A percentile compares a stretch with the other conserved stretches of the same genome.
Evolutionary conservation across 2,329 filamentous ascomycete genomes (phyloP).

Genomic region (Arthrobotrys sinensis): DNA sequence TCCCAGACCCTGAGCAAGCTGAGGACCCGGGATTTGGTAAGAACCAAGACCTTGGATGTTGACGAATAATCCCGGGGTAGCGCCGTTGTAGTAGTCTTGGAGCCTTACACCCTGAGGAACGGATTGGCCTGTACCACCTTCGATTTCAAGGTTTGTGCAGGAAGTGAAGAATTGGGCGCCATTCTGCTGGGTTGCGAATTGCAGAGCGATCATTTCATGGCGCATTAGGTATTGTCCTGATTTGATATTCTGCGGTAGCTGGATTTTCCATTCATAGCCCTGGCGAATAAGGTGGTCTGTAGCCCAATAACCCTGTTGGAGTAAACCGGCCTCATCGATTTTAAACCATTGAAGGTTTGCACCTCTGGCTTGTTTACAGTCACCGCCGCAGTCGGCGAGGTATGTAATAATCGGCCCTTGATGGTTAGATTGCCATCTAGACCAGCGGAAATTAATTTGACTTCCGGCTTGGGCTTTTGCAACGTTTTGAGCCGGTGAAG

Average conservation of each 20-base stretch:
- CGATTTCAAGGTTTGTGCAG: conserved; percentile 71
- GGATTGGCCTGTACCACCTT: conserved; percentile 66
- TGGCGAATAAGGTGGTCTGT: conserved; percentile 70
- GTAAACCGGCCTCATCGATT: conserved; percentile 67
- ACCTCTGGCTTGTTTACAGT: conserved; percentile 69
- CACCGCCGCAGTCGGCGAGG: conserved; percentile 68
- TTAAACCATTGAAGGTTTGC: conserved; percentile 69
- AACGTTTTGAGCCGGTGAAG: conserved; percentile 67
- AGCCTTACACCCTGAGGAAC: conserved; percentile 65
- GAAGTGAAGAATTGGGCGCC: conserved; percentile 72
- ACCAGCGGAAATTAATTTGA: conserved; percentile 70
- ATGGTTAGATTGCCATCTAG: conserved; percentile 71
- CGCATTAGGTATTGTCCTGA: conserved; percentile 71
- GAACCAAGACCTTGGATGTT: conserved; percentile 60
- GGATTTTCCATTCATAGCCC: conserved; percentile 70
- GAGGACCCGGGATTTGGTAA: conserved; percentile 62
- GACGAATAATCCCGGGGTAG: conserved; percentile 64
- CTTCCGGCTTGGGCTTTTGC: conserved; percentile 70
- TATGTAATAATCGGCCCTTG: conserved; percentile 71
- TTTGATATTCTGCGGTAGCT: conserved; percentile 66
- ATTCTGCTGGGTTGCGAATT: conserved; percentile 68
- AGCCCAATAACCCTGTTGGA: conserved; percentile 67
- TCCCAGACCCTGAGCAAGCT: background rate
- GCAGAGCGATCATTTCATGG: conserved; percentile 72
- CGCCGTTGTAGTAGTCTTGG: conserved; percentile 66